A percentile compares a stretch with the other conserved stretches of the same genome.
Conservation (phyloP, 2,329 filamentous ascomycete species). For the Fusarium duplospermum region DNA sequence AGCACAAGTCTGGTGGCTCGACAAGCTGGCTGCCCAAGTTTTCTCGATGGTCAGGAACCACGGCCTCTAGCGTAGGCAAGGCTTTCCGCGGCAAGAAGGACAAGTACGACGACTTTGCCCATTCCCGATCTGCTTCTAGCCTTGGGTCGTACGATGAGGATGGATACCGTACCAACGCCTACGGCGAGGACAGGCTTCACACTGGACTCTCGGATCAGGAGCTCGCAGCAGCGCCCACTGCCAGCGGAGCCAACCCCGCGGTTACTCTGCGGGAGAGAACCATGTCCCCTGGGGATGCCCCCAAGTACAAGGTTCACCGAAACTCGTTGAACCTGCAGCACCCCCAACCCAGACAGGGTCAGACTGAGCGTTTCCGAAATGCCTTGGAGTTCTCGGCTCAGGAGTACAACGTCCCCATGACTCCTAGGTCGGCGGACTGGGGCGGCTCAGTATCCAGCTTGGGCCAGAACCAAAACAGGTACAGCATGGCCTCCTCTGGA, state of each 20-base stretch:
- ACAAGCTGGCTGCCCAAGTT: constrained; percentile 89
- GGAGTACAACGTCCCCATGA: constrained; percentile 71
- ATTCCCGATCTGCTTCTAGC: constrained; percentile 84
- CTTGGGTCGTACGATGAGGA: constrained; percentile 72
- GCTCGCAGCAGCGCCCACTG: constrained; percentile 34
- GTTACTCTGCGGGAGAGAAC: constrained; percentile 59
- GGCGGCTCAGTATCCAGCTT: constrained; percentile 70
- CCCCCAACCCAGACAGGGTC: constrained; percentile 79
- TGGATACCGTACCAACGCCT: constrained; percentile 64
- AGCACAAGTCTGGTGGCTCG: constrained; percentile 88
- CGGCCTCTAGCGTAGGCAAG: constrained; percentile 85
- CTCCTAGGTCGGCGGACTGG: constrained; percentile 72
- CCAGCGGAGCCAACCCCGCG: constrained; percentile 39
- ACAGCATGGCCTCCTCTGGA: constrained; percentile 58
- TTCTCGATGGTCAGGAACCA: constrained; percentile 97
- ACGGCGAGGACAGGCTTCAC: constrained; percentile 71
- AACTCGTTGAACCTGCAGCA: constrained; percentile 85
- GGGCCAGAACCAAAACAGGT: constrained; percentile 58
- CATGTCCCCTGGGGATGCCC: constrained; percentile 73
- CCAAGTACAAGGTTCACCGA: constrained; percentile 84
- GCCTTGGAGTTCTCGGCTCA: constrained; percentile 79
- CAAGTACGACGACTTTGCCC: constrained; percentile 69
- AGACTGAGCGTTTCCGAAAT: constrained; percentile 79
- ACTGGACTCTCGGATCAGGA: constrained; percentile 67
- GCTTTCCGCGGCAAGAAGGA: constrained; percentile 75